Percentiles rank a stretch among this genome's conserved stretches.
These are phyloP conservation scores for Lachnum nothofagi DNA, from an alignment of 2,329 filamentous ascomycete species.

Conservation along the genomic window DNA sequence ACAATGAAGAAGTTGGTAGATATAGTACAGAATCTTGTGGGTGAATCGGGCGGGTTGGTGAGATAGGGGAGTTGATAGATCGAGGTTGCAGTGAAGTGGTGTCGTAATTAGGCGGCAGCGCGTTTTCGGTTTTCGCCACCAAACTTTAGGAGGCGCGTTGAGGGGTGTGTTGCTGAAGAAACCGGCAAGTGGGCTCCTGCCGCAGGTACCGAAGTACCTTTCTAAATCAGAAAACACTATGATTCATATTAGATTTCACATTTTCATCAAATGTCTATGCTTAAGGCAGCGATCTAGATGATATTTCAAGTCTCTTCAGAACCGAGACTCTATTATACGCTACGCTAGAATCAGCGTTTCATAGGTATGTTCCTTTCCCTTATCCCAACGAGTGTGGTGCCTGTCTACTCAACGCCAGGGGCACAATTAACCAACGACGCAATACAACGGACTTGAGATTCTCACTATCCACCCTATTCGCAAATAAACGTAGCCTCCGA, in stretches of 20 bases:
- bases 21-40: no score
- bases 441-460: background rate
- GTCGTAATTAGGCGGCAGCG: no score
- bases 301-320: conserved; percentile 12
- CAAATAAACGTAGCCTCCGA: conserved; percentile 96
- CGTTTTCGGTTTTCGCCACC: no score
- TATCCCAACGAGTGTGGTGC: conserved; percentile 28
- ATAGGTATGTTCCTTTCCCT: background rate
- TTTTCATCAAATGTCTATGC: no score
- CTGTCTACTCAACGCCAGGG: conserved; percentile 27
- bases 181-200: background rate
- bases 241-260: background rate
- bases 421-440: conserved; percentile 12
- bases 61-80: no score
- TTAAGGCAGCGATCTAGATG: no score
- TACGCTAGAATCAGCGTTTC: background rate
- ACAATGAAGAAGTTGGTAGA: no score
- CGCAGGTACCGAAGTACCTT: background rate
- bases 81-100: no score
- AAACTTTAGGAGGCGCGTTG: no score
- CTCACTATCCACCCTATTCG: conserved; percentile 32
- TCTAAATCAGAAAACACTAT: background rate
- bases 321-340: conserved; percentile 15
- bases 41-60: no score
- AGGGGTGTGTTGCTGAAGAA: no score